Evolutionary conservation across 495 filamentous ascomycete species (phyloP).

Genomic region (Aspergillus carlsbadensis): DNA sequence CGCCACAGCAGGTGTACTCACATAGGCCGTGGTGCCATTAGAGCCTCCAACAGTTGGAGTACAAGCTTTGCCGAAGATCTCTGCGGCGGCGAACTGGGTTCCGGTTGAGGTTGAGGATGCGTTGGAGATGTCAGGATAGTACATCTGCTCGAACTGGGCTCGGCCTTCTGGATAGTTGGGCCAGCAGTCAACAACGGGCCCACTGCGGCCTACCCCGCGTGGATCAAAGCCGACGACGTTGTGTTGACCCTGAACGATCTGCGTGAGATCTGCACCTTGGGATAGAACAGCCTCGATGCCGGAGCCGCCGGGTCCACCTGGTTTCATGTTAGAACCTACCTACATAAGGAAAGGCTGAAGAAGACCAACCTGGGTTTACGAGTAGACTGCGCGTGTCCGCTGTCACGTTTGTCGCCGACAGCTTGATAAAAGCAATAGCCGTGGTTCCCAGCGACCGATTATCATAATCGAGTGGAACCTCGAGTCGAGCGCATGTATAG

Average conservation of each 20-base stretch:
- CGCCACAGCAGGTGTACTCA: constrained; percentile 36
- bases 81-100: constrained; percentile 27
- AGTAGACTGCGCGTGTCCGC: constrained; percentile 18
- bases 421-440: constrained; percentile 27
- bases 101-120: constrained; percentile 25
- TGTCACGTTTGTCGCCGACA: constrained; percentile 17
- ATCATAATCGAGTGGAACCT: constrained; percentile 16
- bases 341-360: background rate
- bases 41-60: constrained; percentile 20
- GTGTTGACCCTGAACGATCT: constrained; percentile 24
- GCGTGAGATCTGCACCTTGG: constrained; percentile 1
- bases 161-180: constrained; percentile 22
- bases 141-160: constrained; percentile 20
- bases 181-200: constrained; percentile 38
- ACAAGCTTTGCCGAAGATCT: constrained; percentile 33
- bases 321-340: background rate
- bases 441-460: constrained; percentile 18
- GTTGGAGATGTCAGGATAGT: constrained; percentile 23
- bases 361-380: constrained; percentile 11
- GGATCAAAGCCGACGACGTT: constrained; percentile 52
- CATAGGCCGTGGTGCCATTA: constrained; percentile 28
- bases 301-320: constrained; percentile 46
- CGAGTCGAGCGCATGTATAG: background rate
- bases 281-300: constrained; percentile 31
- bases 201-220: constrained; percentile 44